Percentiles rank a stretch among this genome's conserved stretches.
These are phyloP conservation scores for Xanthoconium stramineum DNA, from an alignment of 768 basidiomycete genomes.

Conservation along the genomic window DNA sequence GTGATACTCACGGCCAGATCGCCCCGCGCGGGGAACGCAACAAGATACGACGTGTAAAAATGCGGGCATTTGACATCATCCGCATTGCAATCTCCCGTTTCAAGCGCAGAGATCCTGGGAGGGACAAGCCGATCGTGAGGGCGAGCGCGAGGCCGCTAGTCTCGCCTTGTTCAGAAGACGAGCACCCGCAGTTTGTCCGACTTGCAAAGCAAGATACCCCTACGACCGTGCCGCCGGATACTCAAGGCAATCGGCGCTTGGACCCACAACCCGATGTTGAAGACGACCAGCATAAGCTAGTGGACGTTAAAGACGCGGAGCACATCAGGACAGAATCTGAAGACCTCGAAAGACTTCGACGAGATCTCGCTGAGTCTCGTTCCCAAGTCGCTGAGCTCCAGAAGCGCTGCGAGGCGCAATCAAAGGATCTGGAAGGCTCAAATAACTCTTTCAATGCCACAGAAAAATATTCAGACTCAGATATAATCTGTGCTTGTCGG, in stretches of 20 bases:
- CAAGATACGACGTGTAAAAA: neutral
- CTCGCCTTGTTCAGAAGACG: neutral
- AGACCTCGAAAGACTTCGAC: constrained; percentile 6
- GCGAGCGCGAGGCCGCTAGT: neutral
- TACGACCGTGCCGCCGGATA: no score
- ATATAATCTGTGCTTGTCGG: constrained; percentile 5
- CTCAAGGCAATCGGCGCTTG: no score
- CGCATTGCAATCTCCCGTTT: neutral
- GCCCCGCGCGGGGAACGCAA: neutral
- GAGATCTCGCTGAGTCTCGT: constrained; percentile 1
- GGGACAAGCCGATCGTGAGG: neutral
- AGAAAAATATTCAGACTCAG: constrained; percentile 14
- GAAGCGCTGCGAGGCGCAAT: constrained; percentile 2
- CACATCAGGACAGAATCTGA: neutral
- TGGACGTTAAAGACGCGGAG: neutral
- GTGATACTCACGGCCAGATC: no score
- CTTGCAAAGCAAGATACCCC: no score
- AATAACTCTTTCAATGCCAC: constrained; percentile 2
- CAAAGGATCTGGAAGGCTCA: constrained; percentile 7
- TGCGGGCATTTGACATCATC: no score
- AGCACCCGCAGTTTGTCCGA: neutral
- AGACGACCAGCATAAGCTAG: neutral
- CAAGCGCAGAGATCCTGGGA: neutral
- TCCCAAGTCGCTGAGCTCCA: constrained; percentile 2
- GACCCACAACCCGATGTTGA: neutral